Base-by-base conservation (phyloP, 305 asterid species). In the Fraxinus velutina region DNA sequence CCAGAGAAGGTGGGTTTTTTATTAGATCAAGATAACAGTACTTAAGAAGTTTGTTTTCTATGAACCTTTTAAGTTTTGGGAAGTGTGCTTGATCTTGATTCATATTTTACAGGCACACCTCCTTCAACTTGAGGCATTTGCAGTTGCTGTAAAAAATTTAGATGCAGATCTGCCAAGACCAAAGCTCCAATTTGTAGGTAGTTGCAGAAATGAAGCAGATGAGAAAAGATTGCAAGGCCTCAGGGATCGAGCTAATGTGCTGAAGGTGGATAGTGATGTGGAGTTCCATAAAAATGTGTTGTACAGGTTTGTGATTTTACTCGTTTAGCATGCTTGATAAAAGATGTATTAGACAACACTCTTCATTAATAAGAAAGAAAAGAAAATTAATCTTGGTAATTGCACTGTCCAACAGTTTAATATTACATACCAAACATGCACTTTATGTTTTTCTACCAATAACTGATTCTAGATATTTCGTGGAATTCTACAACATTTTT, bases 161-260 rank as follows among this genome's bases (percentile, higher is more conserved):
- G 92, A 90, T 78, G 81, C 88, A 74, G 83, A 89, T 83, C 76
- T 89, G 60, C 92, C 95, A 47, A 89, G 91, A 77, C 97, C 99
- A n/a, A 94, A 87, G 85, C 94, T 96, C 81, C 98, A 90, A 85
- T 90, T 96, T 85, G 97, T 96, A 75, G 98, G 98, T 77, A 94
- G 99, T 85, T 96, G 99, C 88, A 88, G 99, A 87, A 96, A 96
- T 87, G 97, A 90, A 90, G 97, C 97, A 24, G 99, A 96, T 71
- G 97, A 92, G 83, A 90, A 88, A 84, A 90, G 98, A 87, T 87
- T 96, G 91, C 96, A 91, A 84, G 82, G 84, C 86, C 86, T 94
- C 84, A 91, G 88, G 87, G 92, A 90, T 82, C 93, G 82, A 83
- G 88, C 98, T 75, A 87, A 80, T 60, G 88, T 89, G 87, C 90